These are phyloP conservation scores for Knufia fluminis DNA, from an alignment of 2,329 filamentous ascomycete genomes.

Conservation along the genomic window DNA sequence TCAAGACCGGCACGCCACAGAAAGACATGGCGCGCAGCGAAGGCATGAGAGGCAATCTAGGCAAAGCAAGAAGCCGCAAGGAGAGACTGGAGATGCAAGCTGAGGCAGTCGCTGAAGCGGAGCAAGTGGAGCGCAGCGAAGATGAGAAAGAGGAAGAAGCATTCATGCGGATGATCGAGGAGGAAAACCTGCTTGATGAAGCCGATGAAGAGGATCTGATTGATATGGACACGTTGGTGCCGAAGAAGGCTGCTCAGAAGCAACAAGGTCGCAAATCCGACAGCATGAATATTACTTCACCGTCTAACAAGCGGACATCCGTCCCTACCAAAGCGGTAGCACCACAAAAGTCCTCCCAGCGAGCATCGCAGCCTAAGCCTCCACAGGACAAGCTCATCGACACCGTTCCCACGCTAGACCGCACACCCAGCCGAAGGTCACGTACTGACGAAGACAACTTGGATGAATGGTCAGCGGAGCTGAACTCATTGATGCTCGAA, in stretches of 20 bases:
- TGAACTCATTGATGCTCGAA: conserved; percentile 1
- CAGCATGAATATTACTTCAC: neutral
- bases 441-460: neutral
- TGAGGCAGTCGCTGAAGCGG: neutral
- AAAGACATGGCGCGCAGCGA: conserved; percentile 28
- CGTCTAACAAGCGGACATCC: too few species aligned
- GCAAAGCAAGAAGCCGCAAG: conserved; percentile 13
- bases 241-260: conserved; percentile 4
- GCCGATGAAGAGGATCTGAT: conserved; percentile 6
- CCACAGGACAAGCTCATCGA: neutral
- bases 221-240: conserved; percentile 9
- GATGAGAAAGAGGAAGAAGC: conserved; percentile 6
- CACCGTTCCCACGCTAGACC: neutral
- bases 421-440: neutral
- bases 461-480: neutral
- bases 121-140: neutral
- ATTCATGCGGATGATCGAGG: conserved; percentile 6
- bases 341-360: too few species aligned
- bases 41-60: conserved; percentile 22
- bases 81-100: conserved; percentile 9
- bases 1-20: conserved; percentile 48
- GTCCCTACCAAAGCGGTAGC: too few species aligned
- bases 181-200: conserved; percentile 6
- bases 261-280: neutral
- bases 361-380: too few species aligned